A percentile compares a stretch with the other conserved stretches of the same genome.
phyloP scores from a whole-genome alignment of 768 basidiomycete species.

The Boletus fagicola region DNA sequence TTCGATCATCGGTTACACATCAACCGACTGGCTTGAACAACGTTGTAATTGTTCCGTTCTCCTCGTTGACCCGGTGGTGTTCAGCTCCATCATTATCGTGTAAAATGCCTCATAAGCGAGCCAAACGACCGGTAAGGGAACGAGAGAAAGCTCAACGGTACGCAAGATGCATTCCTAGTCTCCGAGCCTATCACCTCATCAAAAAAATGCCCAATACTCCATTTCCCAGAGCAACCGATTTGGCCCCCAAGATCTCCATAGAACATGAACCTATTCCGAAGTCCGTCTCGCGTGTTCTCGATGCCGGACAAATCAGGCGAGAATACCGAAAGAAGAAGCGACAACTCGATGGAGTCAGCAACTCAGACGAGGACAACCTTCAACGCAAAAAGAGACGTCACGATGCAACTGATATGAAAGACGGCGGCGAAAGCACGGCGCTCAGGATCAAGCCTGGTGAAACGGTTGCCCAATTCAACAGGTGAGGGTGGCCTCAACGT shows the following conservation, averaged over 20 bases:
- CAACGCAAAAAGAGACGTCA: slow-evolving; percentile 31
- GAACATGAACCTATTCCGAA: slow-evolving; percentile 69
- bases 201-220: background rate
- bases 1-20: background rate
- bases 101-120: slow-evolving; percentile 66
- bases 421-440: slow-evolving; percentile 20
- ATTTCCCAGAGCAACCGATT: slow-evolving; percentile 45
- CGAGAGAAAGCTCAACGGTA: slow-evolving; percentile 44
- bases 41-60: slow-evolving; percentile 13
- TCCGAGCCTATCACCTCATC: background rate
- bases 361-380: slow-evolving; percentile 26
- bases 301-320: slow-evolving; percentile 57
- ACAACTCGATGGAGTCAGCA: slow-evolving; percentile 25
- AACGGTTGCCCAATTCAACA: slow-evolving; percentile 73
- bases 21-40: slow-evolving; percentile 1
- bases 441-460: slow-evolving; percentile 63
- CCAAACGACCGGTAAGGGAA: slow-evolving; percentile 51
- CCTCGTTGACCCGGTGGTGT: slow-evolving; percentile 1
- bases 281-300: slow-evolving; percentile 59
- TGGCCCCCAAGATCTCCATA: slow-evolving; percentile 44
- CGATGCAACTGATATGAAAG: slow-evolving; percentile 18
- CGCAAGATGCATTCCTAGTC: slow-evolving; percentile 11
- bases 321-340: slow-evolving; percentile 53
- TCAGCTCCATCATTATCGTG: slow-evolving; percentile 23
- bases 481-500: slow-evolving; percentile 40